Evolutionary conservation across 2,329 filamentous ascomycete genomes (phyloP).

Genomic region (Colletotrichum acutatum): DNA sequence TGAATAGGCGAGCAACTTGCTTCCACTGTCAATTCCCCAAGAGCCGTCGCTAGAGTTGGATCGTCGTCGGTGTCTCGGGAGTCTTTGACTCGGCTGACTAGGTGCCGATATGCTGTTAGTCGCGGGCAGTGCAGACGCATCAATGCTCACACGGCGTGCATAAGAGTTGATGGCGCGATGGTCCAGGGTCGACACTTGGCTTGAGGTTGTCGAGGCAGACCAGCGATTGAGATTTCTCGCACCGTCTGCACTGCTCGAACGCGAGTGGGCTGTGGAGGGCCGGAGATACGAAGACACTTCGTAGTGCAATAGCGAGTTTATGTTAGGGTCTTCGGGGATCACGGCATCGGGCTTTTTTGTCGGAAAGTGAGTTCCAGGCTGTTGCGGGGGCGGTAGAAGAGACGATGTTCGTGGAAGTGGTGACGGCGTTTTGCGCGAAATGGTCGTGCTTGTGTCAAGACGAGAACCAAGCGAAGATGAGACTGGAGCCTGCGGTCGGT

Average conservation of each 20-base stretch:
- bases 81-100: slow-evolving; percentile 3
- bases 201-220: slow-evolving; percentile 61
- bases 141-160: slow-evolving; percentile 16
- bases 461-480: slow-evolving; percentile 29
- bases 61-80: neutral
- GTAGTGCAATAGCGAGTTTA: neutral
- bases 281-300: neutral
- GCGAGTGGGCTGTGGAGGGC: slow-evolving; percentile 39
- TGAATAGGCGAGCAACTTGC: slow-evolving; percentile 2
- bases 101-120: neutral
- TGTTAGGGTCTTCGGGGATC: neutral
- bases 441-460: slow-evolving; percentile 18
- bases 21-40: neutral
- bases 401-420: slow-evolving; percentile 25
- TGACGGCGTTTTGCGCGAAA: slow-evolving; percentile 10
- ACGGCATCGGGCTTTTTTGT: neutral
- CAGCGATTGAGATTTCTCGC: slow-evolving; percentile 60
- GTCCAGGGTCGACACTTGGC: slow-evolving; percentile 40
- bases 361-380: neutral
- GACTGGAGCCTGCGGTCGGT: slow-evolving; percentile 29
- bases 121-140: neutral
- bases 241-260: slow-evolving; percentile 51
- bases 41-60: slow-evolving; percentile 21
- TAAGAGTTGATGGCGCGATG: neutral
- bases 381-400: slow-evolving; percentile 10